Evolutionary conservation across 805 yeast genomes (phyloP).

Genomic region (Ogataea pignaliae): DNA sequence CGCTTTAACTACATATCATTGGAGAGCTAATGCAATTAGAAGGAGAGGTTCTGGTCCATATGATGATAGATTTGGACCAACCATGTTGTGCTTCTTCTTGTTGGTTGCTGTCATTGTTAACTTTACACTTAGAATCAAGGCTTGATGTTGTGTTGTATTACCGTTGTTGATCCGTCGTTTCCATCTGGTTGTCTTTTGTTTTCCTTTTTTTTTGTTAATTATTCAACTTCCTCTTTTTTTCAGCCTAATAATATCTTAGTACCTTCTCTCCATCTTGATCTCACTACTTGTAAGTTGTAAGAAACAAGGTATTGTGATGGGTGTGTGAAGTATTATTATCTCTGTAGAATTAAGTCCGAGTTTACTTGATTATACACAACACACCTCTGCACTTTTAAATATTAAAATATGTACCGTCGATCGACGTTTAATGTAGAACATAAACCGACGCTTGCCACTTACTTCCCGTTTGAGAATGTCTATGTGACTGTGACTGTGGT

Average conservation of each 20-base stretch:
- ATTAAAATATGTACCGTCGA: no score
- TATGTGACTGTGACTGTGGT: no score
- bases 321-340: no score
- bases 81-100: constrained; percentile 91
- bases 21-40: constrained; percentile 99
- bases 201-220: not conserved
- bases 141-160: constrained; percentile 23
- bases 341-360: no score
- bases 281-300: no score
- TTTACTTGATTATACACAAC: no score
- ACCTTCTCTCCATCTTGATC: no score
- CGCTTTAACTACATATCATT: constrained; percentile 93
- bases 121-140: constrained; percentile 76
- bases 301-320: no score
- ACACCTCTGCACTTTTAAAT: no score
- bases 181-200: not conserved
- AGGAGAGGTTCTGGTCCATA: constrained; percentile 98
- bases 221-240: not conserved
- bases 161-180: not conserved
- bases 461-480: no score
- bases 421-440: no score
- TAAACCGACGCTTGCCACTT: no score
- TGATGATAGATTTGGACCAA: constrained; percentile 98
- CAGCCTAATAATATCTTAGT: not conserved
- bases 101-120: constrained; percentile 91